A percentile compares a stretch with the other conserved stretches of the same genome.
These are phyloP conservation scores for Colletotrichum sublineola DNA, from an alignment of 2,329 filamentous ascomycete species.

Conservation along the genomic window DNA sequence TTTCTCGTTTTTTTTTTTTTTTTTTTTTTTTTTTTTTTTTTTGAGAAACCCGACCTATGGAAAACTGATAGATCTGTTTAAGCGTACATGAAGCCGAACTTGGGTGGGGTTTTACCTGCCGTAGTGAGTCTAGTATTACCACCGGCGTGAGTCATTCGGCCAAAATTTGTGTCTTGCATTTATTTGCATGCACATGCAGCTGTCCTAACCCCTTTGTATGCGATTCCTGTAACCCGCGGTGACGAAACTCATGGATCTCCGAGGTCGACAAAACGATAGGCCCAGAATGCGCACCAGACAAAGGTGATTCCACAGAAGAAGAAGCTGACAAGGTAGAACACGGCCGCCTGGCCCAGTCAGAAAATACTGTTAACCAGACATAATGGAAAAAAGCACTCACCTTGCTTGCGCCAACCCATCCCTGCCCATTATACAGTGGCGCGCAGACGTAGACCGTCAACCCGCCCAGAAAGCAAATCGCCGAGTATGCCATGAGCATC, in stretches of 20 bases:
- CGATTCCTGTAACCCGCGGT: background rate
- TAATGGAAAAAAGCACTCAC: slow-evolving; percentile 26
- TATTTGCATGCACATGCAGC: background rate
- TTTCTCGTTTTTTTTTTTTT: no score
- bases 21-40: no score
- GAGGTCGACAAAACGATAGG: slow-evolving; percentile 46
- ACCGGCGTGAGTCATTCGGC: slow-evolving; percentile 39
- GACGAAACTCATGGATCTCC: slow-evolving; percentile 25
- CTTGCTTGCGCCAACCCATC: slow-evolving; percentile 41
- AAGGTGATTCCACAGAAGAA: slow-evolving; percentile 42
- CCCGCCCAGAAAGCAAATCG: slow-evolving; percentile 45
- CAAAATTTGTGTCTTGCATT: background rate
- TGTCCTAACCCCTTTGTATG: background rate
- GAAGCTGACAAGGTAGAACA: slow-evolving; percentile 45
- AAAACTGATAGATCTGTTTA: no score
- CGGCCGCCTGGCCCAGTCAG: slow-evolving; percentile 38
- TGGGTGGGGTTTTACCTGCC: background rate
- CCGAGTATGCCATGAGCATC: slow-evolving; percentile 48
- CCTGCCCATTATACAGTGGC: slow-evolving; percentile 44
- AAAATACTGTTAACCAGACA: background rate
- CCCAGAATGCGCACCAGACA: slow-evolving; percentile 49
- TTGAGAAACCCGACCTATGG: no score
- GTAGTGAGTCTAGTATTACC: background rate
- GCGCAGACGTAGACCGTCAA: slow-evolving; percentile 46
- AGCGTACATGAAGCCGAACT: no score